phyloP scores from a whole-genome alignment of 1,284 basidiomycete genomes.

The Malassezia globosa region DNA sequence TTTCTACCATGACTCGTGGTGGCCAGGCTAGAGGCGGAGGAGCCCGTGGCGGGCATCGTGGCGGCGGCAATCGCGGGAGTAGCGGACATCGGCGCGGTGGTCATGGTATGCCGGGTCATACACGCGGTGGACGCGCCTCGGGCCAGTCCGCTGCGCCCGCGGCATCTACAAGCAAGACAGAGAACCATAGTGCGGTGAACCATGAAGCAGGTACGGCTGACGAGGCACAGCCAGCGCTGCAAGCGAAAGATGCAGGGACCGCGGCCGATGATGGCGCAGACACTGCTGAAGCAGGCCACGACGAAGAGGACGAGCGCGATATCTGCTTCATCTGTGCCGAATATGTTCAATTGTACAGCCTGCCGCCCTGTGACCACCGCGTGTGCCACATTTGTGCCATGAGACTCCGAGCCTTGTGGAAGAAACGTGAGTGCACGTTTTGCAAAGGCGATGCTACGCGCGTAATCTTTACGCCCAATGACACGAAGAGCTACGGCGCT shows the following conservation, averaged over 20 bases:
- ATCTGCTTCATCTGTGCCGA: slow-evolving; percentile 94
- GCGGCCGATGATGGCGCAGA: slow-evolving; percentile 7
- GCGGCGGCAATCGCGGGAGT: too few relatives aligned
- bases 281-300: too few relatives aligned
- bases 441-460: slow-evolving; percentile 81
- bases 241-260: too few relatives aligned
- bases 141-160: not conserved
- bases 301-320: slow-evolving; percentile 32
- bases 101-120: too few relatives aligned
- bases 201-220: not conserved
- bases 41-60: too few relatives aligned
- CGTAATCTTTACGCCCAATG: slow-evolving; percentile 69
- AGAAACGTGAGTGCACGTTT: slow-evolving; percentile 73
- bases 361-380: slow-evolving; percentile 81
- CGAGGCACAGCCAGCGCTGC: not conserved
- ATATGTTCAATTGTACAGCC: slow-evolving; percentile 74
- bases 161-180: not conserved
- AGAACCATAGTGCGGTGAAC: too few relatives aligned
- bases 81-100: too few relatives aligned
- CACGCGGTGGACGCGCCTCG: too few relatives aligned
- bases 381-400: slow-evolving; percentile 87
- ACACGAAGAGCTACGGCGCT: slow-evolving; percentile 40
- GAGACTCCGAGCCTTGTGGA: slow-evolving; percentile 83
- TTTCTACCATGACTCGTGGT: too few relatives aligned
- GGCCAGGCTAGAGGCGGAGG: too few relatives aligned